Evolutionary conservation across 2,329 filamentous ascomycete genomes (phyloP).

Genomic region (Talaromyces sp.): DNA sequence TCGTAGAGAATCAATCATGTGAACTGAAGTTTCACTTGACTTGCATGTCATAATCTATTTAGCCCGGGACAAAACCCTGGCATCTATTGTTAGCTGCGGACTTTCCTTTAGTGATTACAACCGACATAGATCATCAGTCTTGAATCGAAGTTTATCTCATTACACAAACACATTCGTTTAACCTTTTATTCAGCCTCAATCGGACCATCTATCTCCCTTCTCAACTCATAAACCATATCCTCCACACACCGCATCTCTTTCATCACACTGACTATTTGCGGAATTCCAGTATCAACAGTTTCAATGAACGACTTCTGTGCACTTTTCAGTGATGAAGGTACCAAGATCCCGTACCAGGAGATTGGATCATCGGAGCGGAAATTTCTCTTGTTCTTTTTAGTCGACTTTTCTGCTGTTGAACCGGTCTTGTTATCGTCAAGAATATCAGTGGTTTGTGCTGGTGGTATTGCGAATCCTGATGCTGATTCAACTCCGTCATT

Average conservation of each 20-base stretch:
- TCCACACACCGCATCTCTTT: constrained; percentile 43
- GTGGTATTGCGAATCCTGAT: background rate
- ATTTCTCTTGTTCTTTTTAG: constrained; percentile 24
- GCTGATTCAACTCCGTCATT: background rate
- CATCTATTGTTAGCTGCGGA: constrained; percentile 7
- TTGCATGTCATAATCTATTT: constrained; percentile 59
- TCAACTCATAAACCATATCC: constrained; percentile 33
- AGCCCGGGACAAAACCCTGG: background rate
- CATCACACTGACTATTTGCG: constrained; percentile 36
- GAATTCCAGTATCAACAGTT: constrained; percentile 36
- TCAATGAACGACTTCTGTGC: constrained; percentile 43
- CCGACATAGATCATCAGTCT: background rate
- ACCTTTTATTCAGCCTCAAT: background rate
- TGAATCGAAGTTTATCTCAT: background rate
- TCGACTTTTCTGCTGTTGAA: background rate
- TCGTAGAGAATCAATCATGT: background rate
- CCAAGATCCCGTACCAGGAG: constrained; percentile 49
- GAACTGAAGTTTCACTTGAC: constrained; percentile 49
- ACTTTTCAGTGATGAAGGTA: constrained; percentile 42
- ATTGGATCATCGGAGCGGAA: constrained; percentile 41
- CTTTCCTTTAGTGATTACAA: background rate
- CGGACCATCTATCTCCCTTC: constrained; percentile 23
- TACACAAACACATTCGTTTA: background rate
- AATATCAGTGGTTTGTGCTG: constrained; percentile 9
- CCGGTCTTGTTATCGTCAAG: background rate